phyloP scores from a whole-genome alignment of 768 basidiomycete species.

The Phallus indusiatus region DNA sequence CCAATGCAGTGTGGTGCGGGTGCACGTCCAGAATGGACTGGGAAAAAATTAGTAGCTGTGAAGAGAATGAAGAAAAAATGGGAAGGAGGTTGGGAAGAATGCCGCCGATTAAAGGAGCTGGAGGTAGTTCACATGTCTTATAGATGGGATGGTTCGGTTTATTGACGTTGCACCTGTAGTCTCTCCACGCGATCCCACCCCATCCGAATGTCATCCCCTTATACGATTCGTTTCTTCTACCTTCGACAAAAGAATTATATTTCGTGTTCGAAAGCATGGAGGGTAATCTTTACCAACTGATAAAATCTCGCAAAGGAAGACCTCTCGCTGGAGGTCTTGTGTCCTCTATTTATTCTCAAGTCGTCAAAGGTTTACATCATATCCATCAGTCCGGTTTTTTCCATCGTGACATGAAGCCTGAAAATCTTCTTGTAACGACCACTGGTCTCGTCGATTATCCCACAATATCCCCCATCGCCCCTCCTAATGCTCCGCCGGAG shows the following conservation, averaged over 20 bases:
- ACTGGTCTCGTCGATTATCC: constrained; percentile 91
- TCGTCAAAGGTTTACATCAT: constrained; percentile 83
- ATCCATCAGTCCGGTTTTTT: constrained; percentile 92
- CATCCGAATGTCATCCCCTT: constrained; percentile 98
- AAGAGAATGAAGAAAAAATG: constrained; percentile 98
- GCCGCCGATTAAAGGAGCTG: constrained; percentile 89
- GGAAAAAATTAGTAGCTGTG: constrained; percentile 90
- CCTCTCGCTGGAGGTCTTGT: constrained; percentile 95
- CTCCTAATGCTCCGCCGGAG: constrained; percentile 59
- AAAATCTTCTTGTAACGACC: constrained; percentile 96
- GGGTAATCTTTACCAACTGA: constrained; percentile 98
- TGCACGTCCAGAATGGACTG: constrained; percentile 87
- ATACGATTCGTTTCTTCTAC: constrained; percentile 98
- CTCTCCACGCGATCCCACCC: constrained; percentile 85
- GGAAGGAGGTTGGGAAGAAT: constrained; percentile 98
- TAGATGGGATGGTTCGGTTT: background rate
- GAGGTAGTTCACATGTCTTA: constrained; percentile 48
- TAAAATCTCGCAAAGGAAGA: constrained; percentile 91
- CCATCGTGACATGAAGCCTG: constrained; percentile 99
- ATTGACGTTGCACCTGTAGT: constrained; percentile 39
- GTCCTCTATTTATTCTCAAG: constrained; percentile 89
- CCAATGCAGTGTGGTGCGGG: constrained; percentile 95
- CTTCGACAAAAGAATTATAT: constrained; percentile 90
- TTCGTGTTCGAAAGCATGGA: constrained; percentile 99
- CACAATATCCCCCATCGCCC: constrained; percentile 60